Evolutionary conservation across 2,329 filamentous ascomycete species (phyloP).

Genomic region (Furcasterigmium sp.): DNA sequence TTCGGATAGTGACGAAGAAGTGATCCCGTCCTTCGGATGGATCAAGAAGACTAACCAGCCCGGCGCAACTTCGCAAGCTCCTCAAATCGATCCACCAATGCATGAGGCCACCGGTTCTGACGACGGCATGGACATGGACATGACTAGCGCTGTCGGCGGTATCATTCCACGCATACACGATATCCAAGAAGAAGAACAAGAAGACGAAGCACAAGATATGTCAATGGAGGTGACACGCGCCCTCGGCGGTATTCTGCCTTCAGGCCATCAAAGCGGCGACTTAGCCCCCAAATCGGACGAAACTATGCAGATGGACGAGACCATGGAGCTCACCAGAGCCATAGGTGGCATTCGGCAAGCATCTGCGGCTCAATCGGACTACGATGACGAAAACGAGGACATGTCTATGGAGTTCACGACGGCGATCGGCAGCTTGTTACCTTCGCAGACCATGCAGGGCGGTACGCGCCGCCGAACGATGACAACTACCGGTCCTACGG

Average conservation of each 20-base stretch:
- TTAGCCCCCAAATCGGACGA: neutral
- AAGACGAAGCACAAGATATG: constrained; percentile 59
- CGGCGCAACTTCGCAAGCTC: constrained; percentile 29
- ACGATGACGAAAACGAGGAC: constrained; percentile 52
- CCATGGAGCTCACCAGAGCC: constrained; percentile 81
- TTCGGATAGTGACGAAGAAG: constrained; percentile 55
- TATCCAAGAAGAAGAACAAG: constrained; percentile 31
- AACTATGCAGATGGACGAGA: constrained; percentile 48
- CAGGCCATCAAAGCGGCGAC: neutral
- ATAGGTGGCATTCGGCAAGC: constrained; percentile 60
- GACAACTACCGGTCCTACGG: constrained; percentile 37
- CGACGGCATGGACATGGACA: constrained; percentile 47
- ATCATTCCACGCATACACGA: constrained; percentile 35
- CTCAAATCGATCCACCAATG: too few species aligned
- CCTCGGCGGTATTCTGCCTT: constrained; percentile 70
- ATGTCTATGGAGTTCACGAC: constrained; percentile 77
- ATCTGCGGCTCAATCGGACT: constrained; percentile 15
- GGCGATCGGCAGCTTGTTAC: constrained; percentile 53
- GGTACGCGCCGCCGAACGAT: constrained; percentile 18
- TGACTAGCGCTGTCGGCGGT: constrained; percentile 50
- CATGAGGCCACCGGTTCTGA: too few species aligned
- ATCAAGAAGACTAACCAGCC: constrained; percentile 43
- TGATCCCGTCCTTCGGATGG: constrained; percentile 75
- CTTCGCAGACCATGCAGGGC: constrained; percentile 16
- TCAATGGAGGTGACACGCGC: constrained; percentile 92